Base-by-base conservation (phyloP, 257 asterid genomes). In the Ophiorrhiza pumila region DNA sequence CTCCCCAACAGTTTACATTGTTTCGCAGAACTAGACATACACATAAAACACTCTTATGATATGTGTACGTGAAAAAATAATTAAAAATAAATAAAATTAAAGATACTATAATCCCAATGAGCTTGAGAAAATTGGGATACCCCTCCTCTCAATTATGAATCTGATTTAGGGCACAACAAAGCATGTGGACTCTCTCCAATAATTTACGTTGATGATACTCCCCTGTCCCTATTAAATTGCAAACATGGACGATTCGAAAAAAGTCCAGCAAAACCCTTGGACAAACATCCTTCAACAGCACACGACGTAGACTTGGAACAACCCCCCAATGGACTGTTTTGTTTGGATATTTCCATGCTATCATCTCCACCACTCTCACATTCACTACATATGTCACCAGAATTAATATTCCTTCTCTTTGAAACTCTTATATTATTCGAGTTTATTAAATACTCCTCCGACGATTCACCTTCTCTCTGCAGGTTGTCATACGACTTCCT, bases 201-300 rank as follows among this genome's bases (percentile, higher is more conserved):
- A 39, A 35, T 50, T 34, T 77, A 69, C 45, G 87, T 82, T 60
- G 78, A 89, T 29, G 90, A 76, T 37, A 85, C 88, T 71, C 87
- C 77, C 71, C 79, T 73, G 64, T 82, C 85, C 39, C 73, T 80
- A 56, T 85, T 83, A 56, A 79, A 80, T 71, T 84, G 89, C 87
- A 86, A 77, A 64, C 89, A 71, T n/a, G 96, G 76, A 49, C 83
- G 80, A 12, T 82, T 71, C 0, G 92, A 89, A 32, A 91, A 81
- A 58, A 93, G 96, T 63, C 90, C 89, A 0, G 92, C 96, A 60
- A 91, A 89, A 15, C 96, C 96, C 86, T 79, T 89, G 47, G 97
- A 86, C 80, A 93, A 76, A 69, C 90, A 93, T 34, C 98, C 94
- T 79, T 93, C 96, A 17, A 91, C 82, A 1, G 96, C 84, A 76